Base-by-base conservation (phyloP, 257 asterid species). In the Nicotiana sylvestris region DNA sequence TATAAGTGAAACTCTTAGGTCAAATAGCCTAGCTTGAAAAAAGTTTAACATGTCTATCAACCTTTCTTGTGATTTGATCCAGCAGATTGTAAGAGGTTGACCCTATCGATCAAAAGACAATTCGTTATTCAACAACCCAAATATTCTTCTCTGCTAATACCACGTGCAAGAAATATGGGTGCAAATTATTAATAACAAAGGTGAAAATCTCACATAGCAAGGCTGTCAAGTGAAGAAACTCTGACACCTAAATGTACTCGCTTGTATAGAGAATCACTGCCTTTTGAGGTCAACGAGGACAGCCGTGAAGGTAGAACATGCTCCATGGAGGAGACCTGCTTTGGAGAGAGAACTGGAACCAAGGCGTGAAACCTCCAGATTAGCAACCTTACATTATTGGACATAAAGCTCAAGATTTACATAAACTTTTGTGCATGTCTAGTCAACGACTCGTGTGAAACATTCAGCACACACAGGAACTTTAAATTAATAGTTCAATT, bases 261-360 rank as follows among this genome's bases (percentile, higher is more conserved):
- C 83, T 85, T 84, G 88, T 93, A 89, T 85, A 90, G 80, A 80
- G 82, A 72, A 33, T 86, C 85, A 80, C 58, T 86, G 76, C 83
- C 76, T 83, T 84, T 91, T 82, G 81, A 69, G 82, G 89, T 86
- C 94, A 92, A 93, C 2, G 90, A 87, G 83, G 89, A 88, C 91
- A 90, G 87, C 98, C 94, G 92, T 88, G 84, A 81, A 16, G 99
- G 99, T 81, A 96, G 90, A 84, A 96, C 92, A 85, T 89, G 97
- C 87, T 96, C 99, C 90, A 88, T 87, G 49, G 25, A 86, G 0
- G 99, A 93, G 83, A 93, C 98, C 91, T 89, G 91, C 87, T 90
- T 88, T 17, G 98, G 95, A 76, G 95, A 89, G 83, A 92, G 92
- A 80, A 93, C 98, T 96, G 85, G 82, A 85, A 87, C 88, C 57